Base-by-base conservation (phyloP, 768 basidiomycete genomes). In the Rhodocollybia butyracea region DNA sequence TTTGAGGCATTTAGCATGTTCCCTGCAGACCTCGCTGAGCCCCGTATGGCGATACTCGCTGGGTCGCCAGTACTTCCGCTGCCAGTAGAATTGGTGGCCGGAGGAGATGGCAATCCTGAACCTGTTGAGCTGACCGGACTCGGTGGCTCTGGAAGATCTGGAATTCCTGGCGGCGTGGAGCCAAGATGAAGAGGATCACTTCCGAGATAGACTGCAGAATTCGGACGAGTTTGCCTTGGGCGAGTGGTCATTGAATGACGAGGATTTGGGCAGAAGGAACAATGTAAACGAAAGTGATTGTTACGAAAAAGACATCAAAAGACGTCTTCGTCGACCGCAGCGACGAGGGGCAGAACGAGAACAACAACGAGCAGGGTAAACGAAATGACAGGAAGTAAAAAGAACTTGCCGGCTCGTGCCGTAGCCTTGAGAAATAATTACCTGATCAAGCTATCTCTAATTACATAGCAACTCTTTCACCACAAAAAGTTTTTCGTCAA, bases 41-140 rank as follows among this genome's bases (percentile, higher is more conserved):
- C 51, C 24, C 75, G 70, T 6, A 72, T 38, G 27, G 70, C 70
- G 51, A 73, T 70, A 57, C 75, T 79, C 50, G 68, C 73, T 43
- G 78, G 78, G 69, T 85, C 85, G 40, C 84, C 85, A 3, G 82
- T 84, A 62, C 88, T 89, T 34, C 88, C 87, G 67, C 88, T 90
- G 31, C 87, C 89, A 1, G 89, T 91, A 11, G 89, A 91, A 65
- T 91, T 91, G 19, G 91, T 89, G 26, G 88, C 89, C 40, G 91
- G 91, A 0, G 91, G 91, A 22, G 89, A 91, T 1, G 91, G 90
- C 5, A 92, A 67, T 5, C 90, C 89, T 5, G 88, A 89, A 55
- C 76, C 73, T 59, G 64, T 66, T 3, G 83, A 77, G 55, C 76
- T 67, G 13, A 64, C 74, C 11, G 86, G 85, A 58, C 83, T 86